Conservation (phyloP, 306 rosid species). For the Quercus aquifolioides region DNA sequence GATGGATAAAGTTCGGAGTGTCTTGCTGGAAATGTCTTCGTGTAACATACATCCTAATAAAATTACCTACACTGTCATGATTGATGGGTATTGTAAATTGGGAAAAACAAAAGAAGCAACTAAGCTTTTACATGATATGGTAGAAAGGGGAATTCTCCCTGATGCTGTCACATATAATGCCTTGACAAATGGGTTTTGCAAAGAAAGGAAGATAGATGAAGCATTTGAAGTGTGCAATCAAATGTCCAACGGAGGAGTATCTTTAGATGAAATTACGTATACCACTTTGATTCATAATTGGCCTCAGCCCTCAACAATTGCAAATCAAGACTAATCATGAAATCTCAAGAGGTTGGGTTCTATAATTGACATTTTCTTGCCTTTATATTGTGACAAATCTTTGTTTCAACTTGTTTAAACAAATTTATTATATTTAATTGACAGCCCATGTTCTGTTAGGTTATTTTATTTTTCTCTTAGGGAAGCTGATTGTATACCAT, state of each 20-base stretch:
- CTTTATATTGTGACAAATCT: background rate
- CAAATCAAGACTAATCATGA: slow-evolving; percentile 30
- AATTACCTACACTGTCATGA: slow-evolving; percentile 69
- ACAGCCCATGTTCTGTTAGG: background rate
- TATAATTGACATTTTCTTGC: background rate
- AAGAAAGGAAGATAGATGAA: slow-evolving; percentile 35
- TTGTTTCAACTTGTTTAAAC: background rate
- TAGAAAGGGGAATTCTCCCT: slow-evolving; percentile 45
- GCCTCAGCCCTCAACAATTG: slow-evolving; percentile 26
- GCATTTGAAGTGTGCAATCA: slow-evolving; percentile 36
- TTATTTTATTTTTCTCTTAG: background rate
- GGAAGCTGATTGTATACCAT: background rate
- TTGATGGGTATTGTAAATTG: slow-evolving; percentile 63
- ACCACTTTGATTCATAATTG: slow-evolving; percentile 42
- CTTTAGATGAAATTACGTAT: slow-evolving; percentile 46
- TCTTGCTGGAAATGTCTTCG: slow-evolving; percentile 50
- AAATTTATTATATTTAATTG: background rate
- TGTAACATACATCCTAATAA: slow-evolving; percentile 49
- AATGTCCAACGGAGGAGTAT: slow-evolving; percentile 29
- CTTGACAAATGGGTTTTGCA: slow-evolving; percentile 46
- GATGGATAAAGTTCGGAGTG: slow-evolving; percentile 45
- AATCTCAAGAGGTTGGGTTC: slow-evolving; percentile 16
- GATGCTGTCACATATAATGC: slow-evolving; percentile 52
- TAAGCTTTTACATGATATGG: slow-evolving; percentile 50
- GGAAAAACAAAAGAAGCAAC: slow-evolving; percentile 60